Evolutionary conservation across 2,329 filamentous ascomycete species (phyloP).

Genomic region (Sclerotinia borealis): DNA sequence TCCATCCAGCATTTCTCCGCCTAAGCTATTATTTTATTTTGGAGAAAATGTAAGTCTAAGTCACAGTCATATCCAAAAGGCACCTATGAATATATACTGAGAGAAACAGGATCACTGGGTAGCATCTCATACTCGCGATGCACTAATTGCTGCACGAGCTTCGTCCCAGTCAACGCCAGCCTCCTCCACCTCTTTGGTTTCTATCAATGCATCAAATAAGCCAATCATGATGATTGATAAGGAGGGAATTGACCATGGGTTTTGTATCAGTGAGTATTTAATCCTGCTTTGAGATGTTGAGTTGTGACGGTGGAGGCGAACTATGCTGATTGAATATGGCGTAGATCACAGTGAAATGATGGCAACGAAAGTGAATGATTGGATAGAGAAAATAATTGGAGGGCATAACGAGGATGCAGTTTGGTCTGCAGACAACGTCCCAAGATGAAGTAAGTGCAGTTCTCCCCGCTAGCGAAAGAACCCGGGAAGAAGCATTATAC

Average conservation of each 20-base stretch:
- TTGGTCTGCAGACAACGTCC: neutral
- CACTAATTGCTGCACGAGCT: constrained; percentile 44
- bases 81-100: neutral
- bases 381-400: constrained; percentile 27
- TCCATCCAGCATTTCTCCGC: constrained; percentile 20
- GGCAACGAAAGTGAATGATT: constrained; percentile 42
- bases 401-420: neutral
- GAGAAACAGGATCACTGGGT: constrained; percentile 52
- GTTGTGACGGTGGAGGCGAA: neutral
- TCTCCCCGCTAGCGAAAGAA: neutral
- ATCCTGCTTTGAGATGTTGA: neutral
- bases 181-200: constrained; percentile 29
- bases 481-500: neutral
- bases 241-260: constrained; percentile 52
- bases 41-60: constrained; percentile 37
- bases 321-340: neutral
- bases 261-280: constrained; percentile 46
- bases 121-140: constrained; percentile 48
- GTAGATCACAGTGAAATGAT: constrained; percentile 43
- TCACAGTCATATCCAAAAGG: neutral
- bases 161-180: constrained; percentile 29
- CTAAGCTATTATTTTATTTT: constrained; percentile 55
- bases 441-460: neutral
- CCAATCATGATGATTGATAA: constrained; percentile 41
- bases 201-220: neutral